Conservation (phyloP, 1,284 basidiomycete species). For the Afroboletus lepidellus region DNA sequence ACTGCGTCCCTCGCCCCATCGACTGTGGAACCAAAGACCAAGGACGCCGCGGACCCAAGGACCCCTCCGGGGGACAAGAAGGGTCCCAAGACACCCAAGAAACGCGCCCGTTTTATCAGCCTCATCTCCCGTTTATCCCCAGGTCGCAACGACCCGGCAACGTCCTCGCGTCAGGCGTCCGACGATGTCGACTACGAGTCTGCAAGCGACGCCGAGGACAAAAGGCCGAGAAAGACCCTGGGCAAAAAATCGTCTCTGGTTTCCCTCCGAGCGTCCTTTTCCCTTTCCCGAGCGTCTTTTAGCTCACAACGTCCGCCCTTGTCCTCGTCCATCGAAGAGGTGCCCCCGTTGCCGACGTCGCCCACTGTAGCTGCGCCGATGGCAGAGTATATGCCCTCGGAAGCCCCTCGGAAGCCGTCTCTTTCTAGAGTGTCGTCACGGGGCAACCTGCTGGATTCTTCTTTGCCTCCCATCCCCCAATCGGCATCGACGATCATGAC, state of each 20-base stretch:
- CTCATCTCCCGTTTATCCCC: conserved; percentile 34
- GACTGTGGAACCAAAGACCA: conserved; percentile 12
- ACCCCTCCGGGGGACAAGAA: conserved; percentile 21
- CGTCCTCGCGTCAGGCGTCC: not conserved
- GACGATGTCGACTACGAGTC: conserved; percentile 27
- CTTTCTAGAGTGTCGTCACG: conserved; percentile 26
- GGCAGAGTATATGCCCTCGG: conserved; percentile 1
- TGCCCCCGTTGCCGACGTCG: conserved; percentile 29
- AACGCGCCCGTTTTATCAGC: conserved; percentile 34
- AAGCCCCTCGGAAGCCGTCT: conserved; percentile 10
- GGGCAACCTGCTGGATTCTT: conserved; percentile 7
- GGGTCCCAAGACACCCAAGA: conserved; percentile 26
- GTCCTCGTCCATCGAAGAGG: conserved; percentile 22
- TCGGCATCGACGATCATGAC: conserved; percentile 29
- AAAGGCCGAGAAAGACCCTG: conserved; percentile 17
- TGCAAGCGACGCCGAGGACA: conserved; percentile 18
- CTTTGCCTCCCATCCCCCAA: conserved; percentile 31
- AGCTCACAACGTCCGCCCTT: conserved; percentile 27
- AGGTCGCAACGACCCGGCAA: conserved; percentile 20
- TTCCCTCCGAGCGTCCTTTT: conserved; percentile 32
- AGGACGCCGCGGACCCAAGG: conserved; percentile 1
- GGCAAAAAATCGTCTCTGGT: conserved; percentile 32
- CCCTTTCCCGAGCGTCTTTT: conserved; percentile 32
- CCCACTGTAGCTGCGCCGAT: conserved; percentile 15
- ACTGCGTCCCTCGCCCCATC: conserved; percentile 22